These are phyloP conservation scores for Podospora sp. DNA, from an alignment of 495 filamentous ascomycete genomes.

Conservation along the genomic window DNA sequence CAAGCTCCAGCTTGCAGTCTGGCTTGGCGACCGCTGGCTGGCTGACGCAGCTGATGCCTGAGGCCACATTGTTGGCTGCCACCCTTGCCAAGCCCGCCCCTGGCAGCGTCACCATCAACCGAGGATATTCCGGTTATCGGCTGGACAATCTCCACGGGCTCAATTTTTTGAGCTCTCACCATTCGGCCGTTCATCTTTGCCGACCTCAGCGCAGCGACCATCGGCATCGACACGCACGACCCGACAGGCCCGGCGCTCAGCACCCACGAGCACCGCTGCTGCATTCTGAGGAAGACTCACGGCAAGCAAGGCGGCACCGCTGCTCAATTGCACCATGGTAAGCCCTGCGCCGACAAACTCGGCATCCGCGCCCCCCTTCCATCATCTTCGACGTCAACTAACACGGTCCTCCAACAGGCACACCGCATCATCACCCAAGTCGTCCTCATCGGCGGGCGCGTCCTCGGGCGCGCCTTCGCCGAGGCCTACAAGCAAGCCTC, in stretches of 20 bases:
- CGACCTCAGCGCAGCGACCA: not conserved
- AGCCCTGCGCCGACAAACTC: not conserved
- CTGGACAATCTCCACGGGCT: slow-evolving; percentile 16
- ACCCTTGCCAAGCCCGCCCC: not conserved
- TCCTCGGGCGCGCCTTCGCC: slow-evolving; percentile 88
- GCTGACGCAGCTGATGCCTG: slow-evolving; percentile 17
- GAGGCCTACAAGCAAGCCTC: slow-evolving; percentile 91
- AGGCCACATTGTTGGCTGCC: not conserved
- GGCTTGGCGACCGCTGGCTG: not conserved
- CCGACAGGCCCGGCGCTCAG: not conserved
- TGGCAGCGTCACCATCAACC: slow-evolving; percentile 9
- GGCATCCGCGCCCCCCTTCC: not conserved
- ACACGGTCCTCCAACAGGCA: slow-evolving; percentile 59
- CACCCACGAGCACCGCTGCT: not conserved
- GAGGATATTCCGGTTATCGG: slow-evolving; percentile 34
- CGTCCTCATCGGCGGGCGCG: slow-evolving; percentile 83
- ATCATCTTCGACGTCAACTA: not conserved
- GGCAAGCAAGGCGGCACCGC: slow-evolving; percentile 25
- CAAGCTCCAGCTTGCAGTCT: slow-evolving; percentile 13
- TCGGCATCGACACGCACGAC: not conserved
- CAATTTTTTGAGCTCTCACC: slow-evolving; percentile 29
- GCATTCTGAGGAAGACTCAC: slow-evolving; percentile 8
- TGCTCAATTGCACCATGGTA: slow-evolving; percentile 30
- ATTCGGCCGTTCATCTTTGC: slow-evolving; percentile 8
- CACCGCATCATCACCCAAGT: slow-evolving; percentile 94